Evolutionary conservation across 768 basidiomycete genomes (phyloP), one percentile per base, ranked within the genome.

Genomic region (Xerocomus brunneocitrinus): DNA sequence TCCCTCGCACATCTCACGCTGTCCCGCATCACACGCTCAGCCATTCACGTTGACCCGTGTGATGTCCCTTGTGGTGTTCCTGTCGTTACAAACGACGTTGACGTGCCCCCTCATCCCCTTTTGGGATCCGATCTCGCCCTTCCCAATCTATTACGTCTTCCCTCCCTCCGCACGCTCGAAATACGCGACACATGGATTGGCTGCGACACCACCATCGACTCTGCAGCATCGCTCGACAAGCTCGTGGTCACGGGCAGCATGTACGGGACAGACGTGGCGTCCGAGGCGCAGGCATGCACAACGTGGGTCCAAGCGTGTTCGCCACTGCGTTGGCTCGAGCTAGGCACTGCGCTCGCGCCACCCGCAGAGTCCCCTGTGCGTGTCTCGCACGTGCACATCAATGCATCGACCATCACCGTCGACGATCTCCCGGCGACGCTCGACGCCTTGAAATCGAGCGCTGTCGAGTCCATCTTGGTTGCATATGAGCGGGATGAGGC

Each of bases 171-270:
- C 28, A 77, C 76, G 57, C 82, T 89, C 58, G 75, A 76, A 40
- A 80, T 89, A 60, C 78, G 77, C 52, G 85, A 87, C 63, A 87
- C 85, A 0, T 87, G 87, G 68, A 76, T 89, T 52, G 85, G 85
- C 14, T 65, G 67, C 31, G 67, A 69, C 50, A 47, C 65, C 28
- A 57, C 59, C 28, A 50, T 67, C 43, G 62, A 58, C 13, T 35
- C 57, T 9, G 16, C 52, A 0, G 28, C 51, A 0, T 41, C 60
- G 4, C 9, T 69, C 5, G 48, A 71, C 10, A 60, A 46, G 10
- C 56, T 69, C 30, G 53, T 67, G 0, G 46, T 69, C 58, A 67
- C 69, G 0, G 68, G 68, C 2, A 67, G 67, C 62, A 69, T 69
- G 68, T 65, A 71, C 30, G 38, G 22, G 16, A 19, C 19, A 0